Base-by-base conservation (phyloP, 495 filamentous ascomycete genomes). In the Penicillium goetzii region DNA sequence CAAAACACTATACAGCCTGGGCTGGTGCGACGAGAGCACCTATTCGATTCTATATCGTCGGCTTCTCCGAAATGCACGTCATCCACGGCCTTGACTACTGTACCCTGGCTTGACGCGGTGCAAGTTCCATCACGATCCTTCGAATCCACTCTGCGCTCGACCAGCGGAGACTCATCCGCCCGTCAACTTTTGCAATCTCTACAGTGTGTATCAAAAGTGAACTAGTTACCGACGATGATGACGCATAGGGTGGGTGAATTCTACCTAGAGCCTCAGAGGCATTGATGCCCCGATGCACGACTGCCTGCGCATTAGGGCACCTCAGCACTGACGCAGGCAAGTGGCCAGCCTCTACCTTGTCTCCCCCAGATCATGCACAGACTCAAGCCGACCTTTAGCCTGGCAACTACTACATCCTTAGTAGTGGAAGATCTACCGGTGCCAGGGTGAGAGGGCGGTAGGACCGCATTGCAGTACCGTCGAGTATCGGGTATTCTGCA, bases 231-330 rank as follows among this genome's bases (percentile, higher is more conserved):
- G 28, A 12, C 25, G 1, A 15, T 15, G 9, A 51, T 59, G 43
- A 52, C 45, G 21, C 45, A 21, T 19, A 40, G 23, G 32, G 45
- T 32, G 15, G 8, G 21, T 21, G 32, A 52, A 40, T 59, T 3
- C 43, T 12, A 47, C 45, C n/a, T n/a, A 59, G 57, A 51, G 57
- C 58, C 32, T 30, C 32, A 51, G 47, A 34, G 1, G 4, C 6
- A n/a, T 17, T 21, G 30, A 21, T 34, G n/a, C 15, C 0, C 17
- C 12, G 8, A 30, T 53, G 23, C 26, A n/a, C 5, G 43, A 25
- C 45, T 30, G 47, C 47, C 47, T 51, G 47, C 47, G 25, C 8
- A 14, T 6, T 17, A 0, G 23, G 25, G 23, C n/a, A 25, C 11
- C 23, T 28, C 47, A 28, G 9, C 2, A 50, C 3, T 6, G 23